A percentile compares a stretch with the other conserved stretches of the same genome.
Conservation (phyloP, 1,284 basidiomycete genomes). For the Cutaneotrichosporon dermatis region DNA sequence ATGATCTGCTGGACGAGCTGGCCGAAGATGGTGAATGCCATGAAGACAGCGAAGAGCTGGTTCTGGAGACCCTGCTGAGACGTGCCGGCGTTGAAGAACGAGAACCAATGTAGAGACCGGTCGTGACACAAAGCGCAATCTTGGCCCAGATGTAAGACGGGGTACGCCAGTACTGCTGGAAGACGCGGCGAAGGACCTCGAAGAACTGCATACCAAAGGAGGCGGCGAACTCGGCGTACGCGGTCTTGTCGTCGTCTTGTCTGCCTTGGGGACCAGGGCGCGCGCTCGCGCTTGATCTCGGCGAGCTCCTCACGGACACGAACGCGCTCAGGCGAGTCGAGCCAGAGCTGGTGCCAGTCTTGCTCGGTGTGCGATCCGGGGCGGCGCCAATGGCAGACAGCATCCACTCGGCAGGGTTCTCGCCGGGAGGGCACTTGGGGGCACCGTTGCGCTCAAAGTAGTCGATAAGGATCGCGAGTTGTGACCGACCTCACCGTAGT, state of each 20-base stretch:
- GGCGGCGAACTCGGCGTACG: conserved; percentile 56
- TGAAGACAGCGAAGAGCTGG: conserved; percentile 60
- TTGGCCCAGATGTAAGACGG: conserved; percentile 75
- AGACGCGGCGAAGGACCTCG: conserved; percentile 56
- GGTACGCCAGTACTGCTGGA: conserved; percentile 58
- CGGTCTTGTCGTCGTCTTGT: conserved; percentile 30
- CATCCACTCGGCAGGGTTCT: conserved; percentile 38
- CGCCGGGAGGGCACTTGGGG: conserved; percentile 18
- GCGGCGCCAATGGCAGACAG: conserved; percentile 65
- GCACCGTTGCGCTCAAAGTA: conserved; percentile 25
- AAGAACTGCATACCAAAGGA: conserved; percentile 55
- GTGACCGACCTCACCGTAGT: conserved; percentile 26
- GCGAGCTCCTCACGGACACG: conserved; percentile 50
- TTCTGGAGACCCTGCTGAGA: conserved; percentile 71
- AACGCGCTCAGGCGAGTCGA: conserved; percentile 50
- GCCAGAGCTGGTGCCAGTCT: conserved; percentile 71
- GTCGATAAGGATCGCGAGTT: conserved; percentile 48
- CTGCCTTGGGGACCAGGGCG: conserved; percentile 22
- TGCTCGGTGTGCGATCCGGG: conserved; percentile 56
- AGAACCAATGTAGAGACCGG: conserved; percentile 53
- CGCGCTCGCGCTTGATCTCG: conserved; percentile 45
- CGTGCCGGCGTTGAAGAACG: conserved; percentile 63
- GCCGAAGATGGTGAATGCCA: conserved; percentile 49
- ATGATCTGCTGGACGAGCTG: conserved; percentile 50
- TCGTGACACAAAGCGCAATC: conserved; percentile 51